Evolutionary conservation across 164 flowering plant genomes (phyloP), one percentile per base, ranked within the genome.

Genomic region (Liriodendron chinense): DNA sequence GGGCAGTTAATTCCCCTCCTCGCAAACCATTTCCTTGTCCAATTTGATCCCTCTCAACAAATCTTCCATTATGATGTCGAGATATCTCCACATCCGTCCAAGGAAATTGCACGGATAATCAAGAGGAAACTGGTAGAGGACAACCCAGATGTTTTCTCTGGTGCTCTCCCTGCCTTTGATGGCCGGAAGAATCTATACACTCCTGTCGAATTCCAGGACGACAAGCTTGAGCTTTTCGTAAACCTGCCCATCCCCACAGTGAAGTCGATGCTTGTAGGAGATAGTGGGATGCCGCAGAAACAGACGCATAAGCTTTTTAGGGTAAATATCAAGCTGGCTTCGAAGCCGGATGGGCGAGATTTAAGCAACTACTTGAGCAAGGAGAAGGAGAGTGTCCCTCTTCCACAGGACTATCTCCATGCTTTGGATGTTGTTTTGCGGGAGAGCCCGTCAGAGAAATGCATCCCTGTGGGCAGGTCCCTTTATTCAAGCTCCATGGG

Each of bases 371-470:
- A 86, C 85, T 82, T 92, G 86, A 81, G 79, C 73, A 86, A 83
- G 65, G 88, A 85, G 57, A 89, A 85, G 18, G 89, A 86, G 48
- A 86, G 84, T 80, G 47, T 72, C 23, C 98, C 94, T 1, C 83
- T 95, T 65, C 99, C 99, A 70, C 99, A 95, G 73, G 96, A 95
- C 53, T 93, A 91, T 82, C 91, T 93, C 72, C 99, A 91, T 78
- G 98, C 98, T 23, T 80, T 95, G 76, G 99, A 95, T 84, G 91
- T 95, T 49, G 90, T 92, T 9, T 70, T 95, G 70, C 77, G 99
- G 71, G 98, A 95, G 83, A 73, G 81, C 43, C 86, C 98, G 0
- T 64, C 82, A 0, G 94, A 92, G 87, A 91, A 85, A 70, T 92
- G 99, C 66, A 80, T 88, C 47, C 78, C 91, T 1, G 83, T 86